Evolutionary conservation across 1,284 basidiomycete species (phyloP).

Genomic region (Pseudozyma sp.): DNA sequence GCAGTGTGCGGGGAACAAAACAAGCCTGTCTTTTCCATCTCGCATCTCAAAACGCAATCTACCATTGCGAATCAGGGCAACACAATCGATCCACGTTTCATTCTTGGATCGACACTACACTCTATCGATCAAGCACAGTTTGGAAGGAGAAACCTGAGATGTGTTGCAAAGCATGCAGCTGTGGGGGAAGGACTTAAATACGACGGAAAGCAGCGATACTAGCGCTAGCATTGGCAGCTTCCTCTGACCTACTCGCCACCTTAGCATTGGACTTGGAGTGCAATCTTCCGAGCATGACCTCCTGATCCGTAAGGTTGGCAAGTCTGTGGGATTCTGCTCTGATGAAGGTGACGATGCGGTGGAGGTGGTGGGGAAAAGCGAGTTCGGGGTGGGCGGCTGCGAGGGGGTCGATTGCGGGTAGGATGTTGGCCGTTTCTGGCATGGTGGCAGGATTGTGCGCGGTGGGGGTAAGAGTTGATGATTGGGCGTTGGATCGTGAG

Average conservation of each 20-base stretch:
- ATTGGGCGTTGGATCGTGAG: slow-evolving; percentile 14
- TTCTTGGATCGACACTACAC: no score
- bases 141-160: no score
- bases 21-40: no score
- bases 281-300: slow-evolving; percentile 72
- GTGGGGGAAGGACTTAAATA: slow-evolving; percentile 11
- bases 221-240: slow-evolving; percentile 22
- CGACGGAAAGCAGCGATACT: slow-evolving; percentile 47
- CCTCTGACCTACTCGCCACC: slow-evolving; percentile 19
- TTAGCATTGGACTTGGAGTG: slow-evolving; percentile 11
- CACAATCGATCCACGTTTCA: no score
- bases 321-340: slow-evolving; percentile 81
- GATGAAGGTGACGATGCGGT: slow-evolving; percentile 80
- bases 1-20: no score
- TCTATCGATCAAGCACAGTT: no score
- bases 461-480: slow-evolving; percentile 21
- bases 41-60: no score
- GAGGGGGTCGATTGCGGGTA: slow-evolving; percentile 41
- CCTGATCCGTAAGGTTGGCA: slow-evolving; percentile 78
- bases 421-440: slow-evolving; percentile 13
- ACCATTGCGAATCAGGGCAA: no score
- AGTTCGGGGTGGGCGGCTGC: slow-evolving; percentile 69
- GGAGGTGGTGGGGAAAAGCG: slow-evolving; percentile 74
- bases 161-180: no score
- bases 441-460: slow-evolving; percentile 32